phyloP scores from a whole-genome alignment of 1,284 basidiomycete genomes.

The Serendipita sp. region DNA sequence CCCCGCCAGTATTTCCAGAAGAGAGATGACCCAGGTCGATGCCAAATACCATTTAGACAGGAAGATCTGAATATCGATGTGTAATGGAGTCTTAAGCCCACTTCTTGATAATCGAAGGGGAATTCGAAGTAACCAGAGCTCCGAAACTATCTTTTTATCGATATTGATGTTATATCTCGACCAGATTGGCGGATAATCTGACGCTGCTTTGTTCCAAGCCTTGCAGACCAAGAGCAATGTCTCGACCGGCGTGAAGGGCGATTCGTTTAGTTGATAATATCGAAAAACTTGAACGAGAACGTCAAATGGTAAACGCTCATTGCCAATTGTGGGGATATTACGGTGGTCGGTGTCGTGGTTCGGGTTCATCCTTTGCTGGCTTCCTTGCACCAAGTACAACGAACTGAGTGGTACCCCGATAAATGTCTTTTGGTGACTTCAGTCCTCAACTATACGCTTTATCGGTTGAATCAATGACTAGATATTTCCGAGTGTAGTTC shows the following conservation, averaged over 20 bases:
- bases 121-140: neutral
- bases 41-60: neutral
- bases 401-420: too few species aligned
- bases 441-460: too few species aligned
- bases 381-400: too few species aligned
- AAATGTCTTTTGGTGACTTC: too few species aligned
- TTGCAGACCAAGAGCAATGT: neutral
- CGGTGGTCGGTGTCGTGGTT: too few species aligned
- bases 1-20: neutral
- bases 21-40: too few species aligned
- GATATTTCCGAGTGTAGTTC: too few species aligned
- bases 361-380: too few species aligned
- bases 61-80: neutral
- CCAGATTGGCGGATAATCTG: neutral
- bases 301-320: neutral
- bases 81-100: neutral
- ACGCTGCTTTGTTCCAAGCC: neutral
- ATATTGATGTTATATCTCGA: neutral
- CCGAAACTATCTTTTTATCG: neutral
- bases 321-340: neutral
- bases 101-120: neutral
- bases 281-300: neutral
- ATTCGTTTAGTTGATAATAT: neutral
- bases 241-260: neutral
- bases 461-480: too few species aligned